Percentiles rank a stretch among this genome's conserved stretches.
phyloP scores from a whole-genome alignment of 73 alveolate genomes.

The Uronychia binucleata region DNA sequence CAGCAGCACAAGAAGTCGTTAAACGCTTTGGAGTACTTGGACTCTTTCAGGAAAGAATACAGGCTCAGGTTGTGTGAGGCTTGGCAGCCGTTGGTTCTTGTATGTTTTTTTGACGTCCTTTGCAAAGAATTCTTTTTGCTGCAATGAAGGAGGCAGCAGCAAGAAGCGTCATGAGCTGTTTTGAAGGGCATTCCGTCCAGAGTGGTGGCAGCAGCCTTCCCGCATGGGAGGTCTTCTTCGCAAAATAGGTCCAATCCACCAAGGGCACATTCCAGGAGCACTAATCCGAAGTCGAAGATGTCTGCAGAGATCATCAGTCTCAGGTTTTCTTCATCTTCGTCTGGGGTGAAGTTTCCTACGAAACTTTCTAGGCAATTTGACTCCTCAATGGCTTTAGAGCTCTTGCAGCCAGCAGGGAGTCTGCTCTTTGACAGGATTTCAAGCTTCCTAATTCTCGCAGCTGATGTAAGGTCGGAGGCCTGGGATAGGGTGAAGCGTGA shows the following conservation, averaged over 20 bases:
- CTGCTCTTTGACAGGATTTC: not conserved
- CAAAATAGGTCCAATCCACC: not conserved
- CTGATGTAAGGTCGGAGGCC: not conserved
- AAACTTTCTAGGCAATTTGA: not conserved
- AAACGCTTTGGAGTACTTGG: not conserved
- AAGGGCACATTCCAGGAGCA: not conserved
- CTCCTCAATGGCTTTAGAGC: not conserved
- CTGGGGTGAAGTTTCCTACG: not conserved
- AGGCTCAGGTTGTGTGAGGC: not conserved
- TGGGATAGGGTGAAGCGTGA: not conserved
- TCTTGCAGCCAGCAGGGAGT: not conserved
- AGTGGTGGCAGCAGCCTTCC: not conserved
- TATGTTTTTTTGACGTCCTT: not conserved
- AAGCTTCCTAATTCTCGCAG: not conserved
- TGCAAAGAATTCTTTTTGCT: not conserved
- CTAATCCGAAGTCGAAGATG: not conserved
- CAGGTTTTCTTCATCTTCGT: not conserved
- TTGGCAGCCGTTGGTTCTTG: not conserved
- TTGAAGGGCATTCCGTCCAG: not conserved
- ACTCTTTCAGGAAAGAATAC: not conserved
- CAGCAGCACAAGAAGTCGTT: not conserved
- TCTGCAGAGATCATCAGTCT: not conserved
- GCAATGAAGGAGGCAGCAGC: not conserved
- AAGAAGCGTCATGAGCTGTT: not conserved
- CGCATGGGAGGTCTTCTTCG: not conserved